These are phyloP conservation scores for Vigna unguiculata DNA, from an alignment of 306 rosid species.

Conservation along the genomic window DNA sequence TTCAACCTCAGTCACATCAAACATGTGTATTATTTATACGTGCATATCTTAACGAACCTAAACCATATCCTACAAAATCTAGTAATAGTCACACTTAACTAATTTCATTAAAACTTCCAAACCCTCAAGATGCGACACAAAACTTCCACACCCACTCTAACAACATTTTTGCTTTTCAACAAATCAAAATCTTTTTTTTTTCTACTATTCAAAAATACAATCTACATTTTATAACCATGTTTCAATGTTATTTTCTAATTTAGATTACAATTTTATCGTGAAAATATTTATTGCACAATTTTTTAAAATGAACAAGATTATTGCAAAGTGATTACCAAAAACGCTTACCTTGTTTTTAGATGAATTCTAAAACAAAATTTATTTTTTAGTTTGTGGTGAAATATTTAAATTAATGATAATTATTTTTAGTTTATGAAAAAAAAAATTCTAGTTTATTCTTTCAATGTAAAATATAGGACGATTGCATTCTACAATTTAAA, in stretches of 20 bases:
- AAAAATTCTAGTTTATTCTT: too few relatives aligned
- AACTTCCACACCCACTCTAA: neutral
- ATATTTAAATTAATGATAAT: too few relatives aligned
- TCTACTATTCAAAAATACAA: constrained; percentile 19
- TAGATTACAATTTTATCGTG: neutral
- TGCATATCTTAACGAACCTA: constrained; percentile 47
- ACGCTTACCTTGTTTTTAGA: too few relatives aligned
- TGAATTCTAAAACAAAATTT: too few relatives aligned
- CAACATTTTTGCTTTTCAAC: constrained; percentile 1
- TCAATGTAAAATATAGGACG: too few relatives aligned
- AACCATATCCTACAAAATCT: constrained; percentile 38
- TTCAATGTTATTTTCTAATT: neutral
- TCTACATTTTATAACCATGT: neutral
- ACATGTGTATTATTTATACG: constrained; percentile 12
- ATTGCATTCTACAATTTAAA: too few relatives aligned
- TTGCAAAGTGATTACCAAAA: too few relatives aligned
- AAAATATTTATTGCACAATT: neutral
- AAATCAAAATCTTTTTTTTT: neutral
- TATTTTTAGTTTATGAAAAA: too few relatives aligned
- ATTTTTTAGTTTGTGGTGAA: too few relatives aligned
- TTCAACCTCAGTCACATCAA: constrained; percentile 43
- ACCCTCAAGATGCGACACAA: constrained; percentile 7
- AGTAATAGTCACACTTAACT: neutral
- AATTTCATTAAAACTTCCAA: constrained; percentile 10
- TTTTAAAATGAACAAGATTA: too few relatives aligned